Evolutionary conservation across 2,329 filamentous ascomycete genomes (phyloP).

Genomic region (Aspergillus intermedius): DNA sequence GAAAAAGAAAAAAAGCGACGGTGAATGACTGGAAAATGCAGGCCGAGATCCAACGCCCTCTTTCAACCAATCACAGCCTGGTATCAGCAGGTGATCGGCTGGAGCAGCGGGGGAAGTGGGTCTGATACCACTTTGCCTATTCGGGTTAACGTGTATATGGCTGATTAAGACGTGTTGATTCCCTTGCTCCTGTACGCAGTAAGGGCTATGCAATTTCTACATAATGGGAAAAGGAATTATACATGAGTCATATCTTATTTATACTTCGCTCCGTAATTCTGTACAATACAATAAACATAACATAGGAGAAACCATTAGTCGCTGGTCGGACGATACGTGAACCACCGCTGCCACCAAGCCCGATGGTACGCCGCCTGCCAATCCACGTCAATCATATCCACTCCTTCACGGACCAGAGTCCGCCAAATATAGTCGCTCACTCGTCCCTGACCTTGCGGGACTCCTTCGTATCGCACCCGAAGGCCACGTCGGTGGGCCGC

Average conservation of each 20-base stretch:
- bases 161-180: background rate
- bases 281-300: background rate
- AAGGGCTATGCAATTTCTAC: too few species aligned
- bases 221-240: too few species aligned
- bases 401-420: slow-evolving; percentile 12
- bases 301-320: background rate
- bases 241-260: background rate
- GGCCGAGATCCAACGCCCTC: slow-evolving; percentile 2
- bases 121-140: background rate
- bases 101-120: background rate
- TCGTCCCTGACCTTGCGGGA: slow-evolving; percentile 5
- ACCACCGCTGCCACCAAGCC: slow-evolving; percentile 3
- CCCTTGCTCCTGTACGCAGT: too few species aligned
- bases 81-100: background rate
- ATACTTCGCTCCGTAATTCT: too few species aligned
- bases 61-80: background rate
- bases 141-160: background rate
- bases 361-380: background rate
- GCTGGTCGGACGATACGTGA: background rate
- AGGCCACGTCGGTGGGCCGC: slow-evolving; percentile 12
- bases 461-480: slow-evolving; percentile 8
- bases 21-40: background rate
- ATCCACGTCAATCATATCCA: slow-evolving; percentile 16
- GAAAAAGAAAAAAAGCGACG: slow-evolving; percentile 9
- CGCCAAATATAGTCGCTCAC: slow-evolving; percentile 9